Evolutionary conservation across 345 rosid genomes (phyloP).

Genomic region (Populus simonii): DNA sequence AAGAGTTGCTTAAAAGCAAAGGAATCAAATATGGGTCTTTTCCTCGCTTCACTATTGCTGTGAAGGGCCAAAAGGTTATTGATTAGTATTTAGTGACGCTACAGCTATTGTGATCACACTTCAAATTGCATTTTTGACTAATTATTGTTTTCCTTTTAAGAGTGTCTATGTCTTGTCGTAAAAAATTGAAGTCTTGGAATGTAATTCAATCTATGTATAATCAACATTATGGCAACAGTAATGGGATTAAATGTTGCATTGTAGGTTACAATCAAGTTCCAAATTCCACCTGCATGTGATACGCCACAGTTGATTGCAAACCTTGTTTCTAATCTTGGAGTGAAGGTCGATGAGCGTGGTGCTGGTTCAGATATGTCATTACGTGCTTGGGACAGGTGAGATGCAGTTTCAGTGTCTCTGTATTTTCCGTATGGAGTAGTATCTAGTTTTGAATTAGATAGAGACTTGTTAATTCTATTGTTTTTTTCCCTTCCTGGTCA

Average conservation of each 20-base stretch:
- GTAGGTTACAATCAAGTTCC: constrained; percentile 79
- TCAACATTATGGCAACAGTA: not conserved
- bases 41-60: constrained; percentile 70
- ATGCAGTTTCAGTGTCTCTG: not conserved
- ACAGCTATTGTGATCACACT: not conserved
- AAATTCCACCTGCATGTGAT: constrained; percentile 71
- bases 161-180: not conserved
- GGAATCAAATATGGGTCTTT: constrained; percentile 51
- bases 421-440: not conserved
- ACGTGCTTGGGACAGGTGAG: constrained; percentile 93
- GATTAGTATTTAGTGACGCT: not conserved
- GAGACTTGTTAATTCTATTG: too few species aligned
- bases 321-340: constrained; percentile 75
- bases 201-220: not conserved
- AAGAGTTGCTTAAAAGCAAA: constrained; percentile 54
- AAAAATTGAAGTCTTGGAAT: not conserved
- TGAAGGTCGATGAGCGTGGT: constrained; percentile 59
- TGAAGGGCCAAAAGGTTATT: constrained; percentile 86
- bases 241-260: constrained; percentile 7
- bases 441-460: not conserved
- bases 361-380: constrained; percentile 76
- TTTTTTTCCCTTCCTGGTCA: too few species aligned
- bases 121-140: not conserved
- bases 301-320: constrained; percentile 68
- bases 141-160: not conserved